Evolutionary conservation across 208 protist genomes (phyloP), one percentile per base, ranked within the genome.

Genomic region (Leptomonas pyrrhocoris): DNA sequence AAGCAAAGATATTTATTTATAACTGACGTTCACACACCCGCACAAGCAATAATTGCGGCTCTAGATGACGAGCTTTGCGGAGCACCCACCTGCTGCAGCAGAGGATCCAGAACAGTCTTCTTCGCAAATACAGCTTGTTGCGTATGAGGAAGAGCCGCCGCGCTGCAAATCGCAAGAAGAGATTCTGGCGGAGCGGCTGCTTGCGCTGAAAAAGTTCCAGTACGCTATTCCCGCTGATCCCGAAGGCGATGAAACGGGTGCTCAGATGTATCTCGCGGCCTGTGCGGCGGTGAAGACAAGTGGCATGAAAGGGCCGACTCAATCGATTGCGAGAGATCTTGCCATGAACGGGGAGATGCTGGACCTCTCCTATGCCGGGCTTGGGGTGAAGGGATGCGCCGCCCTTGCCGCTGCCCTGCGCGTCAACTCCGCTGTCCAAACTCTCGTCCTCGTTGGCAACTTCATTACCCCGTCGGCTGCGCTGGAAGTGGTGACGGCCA

Each of bases 281-380:
- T 94, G 83, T 70, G 71, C 86, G 8, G 61, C 83, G 25, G 23
- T 88, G 63, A 83, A 79, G 19, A 31, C 70, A 6, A 86, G 73
- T 30, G 92, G 86, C 58, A 92, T 94, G 74, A 86, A 84, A n/a
- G 94, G 89, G 60, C 89, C 91, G 12, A 91, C 85, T 15, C 56
- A 76, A 1, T 86, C 80, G 64, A 71, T 97, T n/a, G 83, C 83
- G 13, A 55, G 50, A 21, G 79, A 90, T 45, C 67, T 97, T 43
- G 64, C 42, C 18, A 71, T 74, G 6, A 83, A 85, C 23, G 74
- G 62, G 16, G 86, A 90, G 55, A 73, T 77, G 9, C 80, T 97
- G 25, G 80, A 94, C 60, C 63, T 97, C 1, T 86, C 80, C 13
- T 88, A 90, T 67, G 90, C 86, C 16, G 77, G 84, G 8, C 74